Evolutionary conservation across 2,329 filamentous ascomycete species (phyloP).

Genomic region (Mycogone perniciosa): DNA sequence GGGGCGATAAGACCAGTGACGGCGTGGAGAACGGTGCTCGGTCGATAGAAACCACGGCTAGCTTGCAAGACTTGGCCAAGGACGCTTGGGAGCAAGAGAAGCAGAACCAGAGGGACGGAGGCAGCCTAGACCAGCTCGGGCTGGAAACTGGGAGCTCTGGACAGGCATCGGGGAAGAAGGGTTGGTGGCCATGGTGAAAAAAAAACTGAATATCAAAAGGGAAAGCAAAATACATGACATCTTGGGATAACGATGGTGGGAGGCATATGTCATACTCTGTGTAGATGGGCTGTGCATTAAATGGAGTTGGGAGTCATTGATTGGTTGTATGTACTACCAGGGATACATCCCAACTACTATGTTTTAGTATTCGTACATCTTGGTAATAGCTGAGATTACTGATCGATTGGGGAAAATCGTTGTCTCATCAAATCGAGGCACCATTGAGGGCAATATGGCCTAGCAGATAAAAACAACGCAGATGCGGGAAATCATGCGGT

Average conservation of each 20-base stretch:
- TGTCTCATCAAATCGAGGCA: too few relatives aligned
- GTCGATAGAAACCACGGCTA: constrained; percentile 16
- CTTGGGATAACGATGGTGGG: constrained; percentile 10
- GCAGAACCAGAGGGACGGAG: constrained; percentile 44
- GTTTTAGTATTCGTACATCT: constrained; percentile 4
- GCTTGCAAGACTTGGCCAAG: constrained; percentile 30
- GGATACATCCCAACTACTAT: constrained; percentile 15
- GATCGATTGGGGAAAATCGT: too few relatives aligned
- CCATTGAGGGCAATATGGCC: too few relatives aligned
- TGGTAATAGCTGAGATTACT: too few relatives aligned
- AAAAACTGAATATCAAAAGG: constrained; percentile 17
- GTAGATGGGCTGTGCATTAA: constrained; percentile 40
- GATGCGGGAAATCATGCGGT: too few relatives aligned
- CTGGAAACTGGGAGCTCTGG: constrained; percentile 25
- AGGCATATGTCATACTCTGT: constrained; percentile 35
- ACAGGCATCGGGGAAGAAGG: constrained; percentile 39
- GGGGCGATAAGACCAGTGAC: constrained; percentile 17
- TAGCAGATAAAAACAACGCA: too few relatives aligned
- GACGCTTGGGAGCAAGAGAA: constrained; percentile 43
- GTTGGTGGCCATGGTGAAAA: constrained; percentile 40
- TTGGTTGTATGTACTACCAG: constrained; percentile 26
- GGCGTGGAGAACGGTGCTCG: constrained; percentile 18
- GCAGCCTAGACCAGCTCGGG: constrained; percentile 45
- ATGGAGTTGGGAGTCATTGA: constrained; percentile 35
- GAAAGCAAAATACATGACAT: constrained; percentile 8